A percentile compares a stretch with the other conserved stretches of the same genome.
Conservation (phyloP, 305 asterid genomes). For the Salvia sclarea region DNA sequence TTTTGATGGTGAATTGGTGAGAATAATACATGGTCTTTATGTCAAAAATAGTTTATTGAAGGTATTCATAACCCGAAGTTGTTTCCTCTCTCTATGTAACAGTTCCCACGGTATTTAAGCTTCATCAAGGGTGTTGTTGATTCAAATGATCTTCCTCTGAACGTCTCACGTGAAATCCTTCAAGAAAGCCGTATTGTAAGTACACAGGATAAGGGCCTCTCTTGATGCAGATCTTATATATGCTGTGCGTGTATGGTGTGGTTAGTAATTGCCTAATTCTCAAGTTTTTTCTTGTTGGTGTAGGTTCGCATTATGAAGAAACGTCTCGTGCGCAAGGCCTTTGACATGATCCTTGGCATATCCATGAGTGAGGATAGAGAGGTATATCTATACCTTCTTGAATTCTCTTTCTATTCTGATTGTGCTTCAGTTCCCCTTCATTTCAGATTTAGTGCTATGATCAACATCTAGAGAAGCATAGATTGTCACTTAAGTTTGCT, state of each 20-base stretch:
- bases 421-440: slow-evolving; percentile 18
- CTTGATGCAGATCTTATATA: background rate
- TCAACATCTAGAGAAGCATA: background rate
- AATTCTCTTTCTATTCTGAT: slow-evolving; percentile 8
- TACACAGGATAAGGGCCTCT: slow-evolving; percentile 9
- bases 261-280: slow-evolving; percentile 10
- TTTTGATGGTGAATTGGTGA: slow-evolving; percentile 98
- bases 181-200: slow-evolving; percentile 99
- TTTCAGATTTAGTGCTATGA: slow-evolving; percentile 13
- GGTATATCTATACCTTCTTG: slow-evolving; percentile 42
- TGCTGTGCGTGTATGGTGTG: background rate
- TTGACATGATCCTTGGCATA: slow-evolving; percentile 96
- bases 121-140: slow-evolving; percentile 97
- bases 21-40: background rate
- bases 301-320: slow-evolving; percentile 96
- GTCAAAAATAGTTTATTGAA: slow-evolving; percentile 4
- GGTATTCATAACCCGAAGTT: background rate
- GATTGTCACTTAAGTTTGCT: slow-evolving; percentile 2
- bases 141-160: slow-evolving; percentile 95
- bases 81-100: slow-evolving; percentile 26
- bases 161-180: slow-evolving; percentile 96
- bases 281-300: slow-evolving; percentile 20
- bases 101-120: slow-evolving; percentile 98
- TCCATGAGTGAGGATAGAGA: slow-evolving; percentile 81
- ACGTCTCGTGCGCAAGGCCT: slow-evolving; percentile 98